Percentiles rank a stretch among this genome's conserved stretches.
These are phyloP conservation scores for Nakazawaea molendinolei DNA, from an alignment of 805 yeast genomes.

Conservation along the genomic window DNA sequence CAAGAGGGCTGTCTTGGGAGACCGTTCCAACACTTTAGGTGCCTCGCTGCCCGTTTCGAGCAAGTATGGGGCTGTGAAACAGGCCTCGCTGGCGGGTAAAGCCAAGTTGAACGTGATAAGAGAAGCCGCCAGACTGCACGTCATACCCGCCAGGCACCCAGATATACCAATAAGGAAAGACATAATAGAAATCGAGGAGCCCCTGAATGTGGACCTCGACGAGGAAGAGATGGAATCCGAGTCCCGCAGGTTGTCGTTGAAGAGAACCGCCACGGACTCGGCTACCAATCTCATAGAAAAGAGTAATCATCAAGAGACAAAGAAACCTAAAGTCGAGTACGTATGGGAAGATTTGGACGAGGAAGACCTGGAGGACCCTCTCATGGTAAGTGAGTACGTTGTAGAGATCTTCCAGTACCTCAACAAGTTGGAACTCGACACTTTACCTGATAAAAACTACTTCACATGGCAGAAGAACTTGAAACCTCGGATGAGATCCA, in stretches of 20 bases:
- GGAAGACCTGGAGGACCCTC: slow-evolving; percentile 63
- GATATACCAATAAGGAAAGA: slow-evolving; percentile 8
- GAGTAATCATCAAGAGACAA: slow-evolving; percentile 21
- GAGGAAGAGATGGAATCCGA: slow-evolving; percentile 2
- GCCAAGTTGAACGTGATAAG: slow-evolving; percentile 8
- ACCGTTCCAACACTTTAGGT: slow-evolving; percentile 8
- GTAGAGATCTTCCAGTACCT: slow-evolving; percentile 78
- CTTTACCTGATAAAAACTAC: slow-evolving; percentile 70
- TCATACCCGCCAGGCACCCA: slow-evolving; percentile 1
- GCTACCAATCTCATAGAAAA: slow-evolving; percentile 31
- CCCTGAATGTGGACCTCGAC: not conserved
- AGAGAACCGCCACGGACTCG: slow-evolving; percentile 52
- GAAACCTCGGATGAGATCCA: slow-evolving; percentile 78
- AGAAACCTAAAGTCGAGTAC: slow-evolving; percentile 32
- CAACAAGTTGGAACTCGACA: slow-evolving; percentile 62
- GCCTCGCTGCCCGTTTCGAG: not conserved
- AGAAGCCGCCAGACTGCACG: slow-evolving; percentile 6
- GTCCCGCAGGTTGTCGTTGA: slow-evolving; percentile 25
- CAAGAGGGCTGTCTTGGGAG: slow-evolving; percentile 11
- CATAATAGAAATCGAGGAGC: not conserved
- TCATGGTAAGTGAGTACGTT: slow-evolving; percentile 93
- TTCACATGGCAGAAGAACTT: slow-evolving; percentile 56
- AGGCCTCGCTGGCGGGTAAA: not conserved
- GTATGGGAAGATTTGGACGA: slow-evolving; percentile 71
- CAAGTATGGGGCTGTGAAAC: not conserved